phyloP scores from a whole-genome alignment of 371 early-diverging fungal species.

The Homolaphlyctis polyrhiza region DNA sequence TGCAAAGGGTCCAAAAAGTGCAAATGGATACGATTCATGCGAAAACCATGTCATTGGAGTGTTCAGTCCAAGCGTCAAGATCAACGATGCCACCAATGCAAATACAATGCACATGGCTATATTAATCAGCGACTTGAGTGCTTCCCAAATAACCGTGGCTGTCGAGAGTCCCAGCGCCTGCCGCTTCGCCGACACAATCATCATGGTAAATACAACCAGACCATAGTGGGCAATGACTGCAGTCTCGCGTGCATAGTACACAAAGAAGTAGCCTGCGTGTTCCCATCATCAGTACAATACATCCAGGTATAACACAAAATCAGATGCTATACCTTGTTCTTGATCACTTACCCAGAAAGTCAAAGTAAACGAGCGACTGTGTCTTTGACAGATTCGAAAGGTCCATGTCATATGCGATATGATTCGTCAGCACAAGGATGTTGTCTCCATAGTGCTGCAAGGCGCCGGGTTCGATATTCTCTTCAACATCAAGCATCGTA shows the following conservation, averaged over 20 bases:
- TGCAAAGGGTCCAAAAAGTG: slow-evolving; percentile 51
- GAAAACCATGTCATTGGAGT: slow-evolving; percentile 65
- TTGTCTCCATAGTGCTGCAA: slow-evolving; percentile 73
- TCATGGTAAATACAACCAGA: slow-evolving; percentile 25
- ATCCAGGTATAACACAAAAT: background rate
- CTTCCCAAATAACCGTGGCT: background rate
- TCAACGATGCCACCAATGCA: slow-evolving; percentile 27
- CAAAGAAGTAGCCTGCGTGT: slow-evolving; percentile 27
- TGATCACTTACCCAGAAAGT: slow-evolving; percentile 47
- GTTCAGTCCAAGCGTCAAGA: slow-evolving; percentile 41
- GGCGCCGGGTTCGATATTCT: slow-evolving; percentile 56
- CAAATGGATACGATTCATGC: slow-evolving; percentile 53
- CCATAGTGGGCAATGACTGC: slow-evolving; percentile 40
- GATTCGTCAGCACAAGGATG: slow-evolving; percentile 50
- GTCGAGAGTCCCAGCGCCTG: background rate
- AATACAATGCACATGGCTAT: slow-evolving; percentile 6
- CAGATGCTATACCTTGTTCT: background rate
- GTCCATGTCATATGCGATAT: slow-evolving; percentile 49
- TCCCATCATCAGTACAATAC: background rate
- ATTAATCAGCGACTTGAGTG: slow-evolving; percentile 6
- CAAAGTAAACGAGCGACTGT: slow-evolving; percentile 59
- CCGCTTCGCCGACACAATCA: slow-evolving; percentile 17
- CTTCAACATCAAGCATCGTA: slow-evolving; percentile 61
- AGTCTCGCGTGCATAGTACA: slow-evolving; percentile 55
- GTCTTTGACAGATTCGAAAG: slow-evolving; percentile 46